Evolutionary conservation across 1,284 basidiomycete species (phyloP), one percentile per base, ranked within the genome.

Genomic region (Flammula alnicola): DNA sequence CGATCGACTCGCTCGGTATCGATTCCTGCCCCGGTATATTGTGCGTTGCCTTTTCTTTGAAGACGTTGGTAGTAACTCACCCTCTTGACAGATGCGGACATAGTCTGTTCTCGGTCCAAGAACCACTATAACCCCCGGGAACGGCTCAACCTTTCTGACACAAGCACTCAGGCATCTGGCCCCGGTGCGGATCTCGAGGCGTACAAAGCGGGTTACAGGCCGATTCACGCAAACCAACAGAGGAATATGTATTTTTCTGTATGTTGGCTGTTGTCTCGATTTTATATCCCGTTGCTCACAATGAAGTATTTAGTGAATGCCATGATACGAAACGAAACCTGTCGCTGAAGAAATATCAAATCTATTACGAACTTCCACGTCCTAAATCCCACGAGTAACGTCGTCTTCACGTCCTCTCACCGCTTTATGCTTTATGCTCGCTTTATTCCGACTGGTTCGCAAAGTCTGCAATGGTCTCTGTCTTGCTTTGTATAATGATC

Each of bases 21-120:
- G 0, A 89, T 92, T 40, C 88, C 89, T 0, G 90, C 89, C 0
- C 91, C 90, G 0, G 88, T 91, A 0, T 93, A 91, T 58, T 92
- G 89, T 91, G 57, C 56, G 84, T 58, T 36, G 62, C n/a, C 5
- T 23, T 37, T 36, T 35, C 33, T 7, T 36, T 27, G 6, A 40
- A 8, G 44, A 17, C 6, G 5, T 19, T 16, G 7, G 5, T 38
- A 6, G 8, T 41, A 36, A 19, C 39, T 27, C 38, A 35, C 25
- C 53, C 32, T 44, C 52, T 32, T n/a, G n/a, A n/a, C 49, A 91
- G 89, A 91, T 66, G 88, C 88, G 1, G 87, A 91, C 59, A 86
- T 88, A 41, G 86, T 90, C 7, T 91, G 88, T 60, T 72, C 81
- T 2, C 77, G 88, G 2, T 84, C 86, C 0, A 87, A 85, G 68